Base-by-base conservation (phyloP, 2,329 filamentous ascomycete genomes). In the Pseudogymnoascus sp. region DNA sequence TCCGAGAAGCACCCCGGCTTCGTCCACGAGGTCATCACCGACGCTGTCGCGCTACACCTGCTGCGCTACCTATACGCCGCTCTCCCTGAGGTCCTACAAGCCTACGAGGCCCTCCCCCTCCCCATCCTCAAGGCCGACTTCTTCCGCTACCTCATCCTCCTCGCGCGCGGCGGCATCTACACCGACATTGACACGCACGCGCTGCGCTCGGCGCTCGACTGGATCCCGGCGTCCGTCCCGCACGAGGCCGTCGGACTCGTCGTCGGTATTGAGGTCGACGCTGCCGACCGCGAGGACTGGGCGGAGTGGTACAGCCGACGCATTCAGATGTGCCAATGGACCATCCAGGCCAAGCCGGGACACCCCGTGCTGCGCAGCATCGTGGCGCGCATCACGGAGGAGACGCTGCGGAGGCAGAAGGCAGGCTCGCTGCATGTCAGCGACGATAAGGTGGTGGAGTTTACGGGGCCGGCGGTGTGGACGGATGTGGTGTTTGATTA, bases 291-390 rank as follows among this genome's bases (percentile, higher is more conserved):
- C 58, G 83, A 85, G 3, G 94, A 99, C 74, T 99, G 94, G 94
- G 83, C 85, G 37, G 80, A 96, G 1, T 97, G 93, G 94, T 99
- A 97, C 79, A 94, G 91, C 66, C 89, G 94, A 64, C 85, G 93
- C 66, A 92, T 99, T 65, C 94, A 97, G 74, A 97, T 99, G 76
- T 99, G 94, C 77, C 94, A 99, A 75, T 99, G 94, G 94, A 99
- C 94, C 1, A 97, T 99, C 66, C 93, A 97, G 75, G 80, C 90
- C 63, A 99, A 99, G 76, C 89, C 93, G 0, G 94, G 94, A 10
- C 94, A 99, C 73, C 94, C 94, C 0, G 86, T 96, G 11, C 82
- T 99, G 63, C 86, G 92, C 65, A 91, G 97, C 65, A 84, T 96
- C 65, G 91, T 99, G 33, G 81, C 89, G 12, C 88, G 87, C 68